Conservation (phyloP, 2,329 filamentous ascomycete genomes). For the Kalmusia sp. region DNA sequence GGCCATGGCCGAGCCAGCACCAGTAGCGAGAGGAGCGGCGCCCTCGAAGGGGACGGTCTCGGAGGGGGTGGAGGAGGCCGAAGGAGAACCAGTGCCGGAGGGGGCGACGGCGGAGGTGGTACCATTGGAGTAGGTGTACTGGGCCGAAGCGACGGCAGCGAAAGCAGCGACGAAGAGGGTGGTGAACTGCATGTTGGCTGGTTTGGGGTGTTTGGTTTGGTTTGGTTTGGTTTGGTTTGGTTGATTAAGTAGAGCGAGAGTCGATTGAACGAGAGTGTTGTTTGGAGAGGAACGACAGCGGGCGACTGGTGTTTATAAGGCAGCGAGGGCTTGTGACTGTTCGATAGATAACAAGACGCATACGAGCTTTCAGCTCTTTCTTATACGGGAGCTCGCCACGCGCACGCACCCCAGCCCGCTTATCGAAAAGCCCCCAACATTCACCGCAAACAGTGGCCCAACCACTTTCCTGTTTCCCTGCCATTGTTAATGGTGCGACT, state of each 20-base stretch:
- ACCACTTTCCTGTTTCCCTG: slow-evolving; percentile 6
- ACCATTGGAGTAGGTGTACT: slow-evolving; percentile 31
- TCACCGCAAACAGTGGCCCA: slow-evolving; percentile 8
- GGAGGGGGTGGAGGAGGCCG: slow-evolving; percentile 9
- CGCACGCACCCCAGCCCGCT: slow-evolving; percentile 1
- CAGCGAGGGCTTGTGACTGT: neutral
- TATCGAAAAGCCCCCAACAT: slow-evolving; percentile 8
- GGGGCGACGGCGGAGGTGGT: slow-evolving; percentile 30
- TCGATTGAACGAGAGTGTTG: slow-evolving; percentile 10
- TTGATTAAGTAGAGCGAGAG: too few relatives aligned
- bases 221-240: slow-evolving; percentile 1
- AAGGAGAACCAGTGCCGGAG: slow-evolving; percentile 29
- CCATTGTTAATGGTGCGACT: slow-evolving; percentile 4
- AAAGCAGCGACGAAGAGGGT: slow-evolving; percentile 32
- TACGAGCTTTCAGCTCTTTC: neutral
- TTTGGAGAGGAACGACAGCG: slow-evolving; percentile 1
- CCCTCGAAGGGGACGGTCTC: slow-evolving; percentile 33
- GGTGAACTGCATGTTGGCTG: slow-evolving; percentile 39
- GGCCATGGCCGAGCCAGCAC: slow-evolving; percentile 36
- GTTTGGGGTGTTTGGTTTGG: slow-evolving; percentile 11
- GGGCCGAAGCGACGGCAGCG: slow-evolving; percentile 35
- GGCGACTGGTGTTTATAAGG: neutral
- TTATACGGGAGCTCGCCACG: slow-evolving; percentile 9
- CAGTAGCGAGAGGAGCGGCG: slow-evolving; percentile 26
- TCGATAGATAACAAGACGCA: slow-evolving; percentile 2